These are phyloP conservation scores for Colletotrichum navitas DNA, from an alignment of 2,329 filamentous ascomycete species.

Conservation along the genomic window DNA sequence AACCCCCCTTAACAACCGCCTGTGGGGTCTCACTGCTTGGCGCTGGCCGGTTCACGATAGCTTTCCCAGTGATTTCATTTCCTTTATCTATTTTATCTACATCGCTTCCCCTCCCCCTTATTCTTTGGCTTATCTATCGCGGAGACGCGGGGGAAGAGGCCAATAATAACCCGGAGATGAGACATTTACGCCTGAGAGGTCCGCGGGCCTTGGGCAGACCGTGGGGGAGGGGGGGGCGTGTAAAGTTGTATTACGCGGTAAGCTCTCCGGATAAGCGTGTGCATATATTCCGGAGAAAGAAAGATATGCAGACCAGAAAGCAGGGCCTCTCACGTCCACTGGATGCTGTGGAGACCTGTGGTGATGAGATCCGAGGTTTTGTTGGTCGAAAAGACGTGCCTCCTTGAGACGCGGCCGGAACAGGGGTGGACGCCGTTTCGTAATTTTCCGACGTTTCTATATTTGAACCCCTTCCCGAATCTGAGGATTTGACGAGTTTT, in stretches of 20 bases:
- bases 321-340: no score
- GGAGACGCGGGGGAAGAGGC: neutral
- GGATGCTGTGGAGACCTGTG: neutral
- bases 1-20: neutral
- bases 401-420: no score
- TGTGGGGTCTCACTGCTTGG: neutral
- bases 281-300: neutral
- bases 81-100: neutral
- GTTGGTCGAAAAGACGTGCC: neutral
- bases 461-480: no score
- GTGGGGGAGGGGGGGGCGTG: neutral
- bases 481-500: neutral
- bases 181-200: slow-evolving; percentile 12
- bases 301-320: no score
- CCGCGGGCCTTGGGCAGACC: neutral
- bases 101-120: neutral
- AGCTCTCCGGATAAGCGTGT: no score
- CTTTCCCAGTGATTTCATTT: neutral
- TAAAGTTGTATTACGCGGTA: neutral
- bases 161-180: slow-evolving; percentile 12
- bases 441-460: no score
- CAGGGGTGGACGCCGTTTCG: no score
- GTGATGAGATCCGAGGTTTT: neutral
- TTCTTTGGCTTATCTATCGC: neutral
- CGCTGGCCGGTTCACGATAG: neutral